Evolutionary conservation across 129 eudicot genomes (phyloP).

Genomic region (Flaveria ramosissima): DNA sequence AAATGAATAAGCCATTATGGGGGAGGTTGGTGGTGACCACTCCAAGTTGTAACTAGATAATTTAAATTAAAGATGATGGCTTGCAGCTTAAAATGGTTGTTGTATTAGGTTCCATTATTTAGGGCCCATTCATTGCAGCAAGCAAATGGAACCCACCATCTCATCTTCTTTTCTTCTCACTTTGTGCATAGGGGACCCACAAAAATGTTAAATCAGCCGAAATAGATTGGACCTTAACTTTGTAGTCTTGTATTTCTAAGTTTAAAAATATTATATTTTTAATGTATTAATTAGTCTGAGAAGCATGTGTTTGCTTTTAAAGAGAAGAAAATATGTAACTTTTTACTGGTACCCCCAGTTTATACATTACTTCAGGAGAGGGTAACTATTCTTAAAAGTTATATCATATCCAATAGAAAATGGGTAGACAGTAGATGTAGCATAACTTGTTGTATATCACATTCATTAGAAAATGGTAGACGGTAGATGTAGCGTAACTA

Average conservation of each 20-base stretch:
- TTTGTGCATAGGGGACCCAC: neutral
- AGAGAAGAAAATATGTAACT: neutral
- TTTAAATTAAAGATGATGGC: neutral
- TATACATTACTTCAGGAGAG: neutral
- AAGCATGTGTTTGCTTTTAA: neutral
- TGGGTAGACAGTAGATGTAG: neutral
- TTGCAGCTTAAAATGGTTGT: constrained; percentile 5
- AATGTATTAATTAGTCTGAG: neutral
- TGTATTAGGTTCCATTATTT: neutral
- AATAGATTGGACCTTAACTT: neutral
- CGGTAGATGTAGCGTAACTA: too few relatives aligned
- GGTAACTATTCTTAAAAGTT: neutral
- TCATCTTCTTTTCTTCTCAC: constrained; percentile 3
- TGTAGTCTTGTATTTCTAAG: neutral
- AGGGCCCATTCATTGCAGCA: neutral
- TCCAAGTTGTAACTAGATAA: neutral
- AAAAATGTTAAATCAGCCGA: neutral
- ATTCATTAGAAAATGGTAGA: neutral
- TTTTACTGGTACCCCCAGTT: neutral
- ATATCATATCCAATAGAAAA: neutral
- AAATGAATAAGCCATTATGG: neutral
- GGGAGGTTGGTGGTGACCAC: neutral
- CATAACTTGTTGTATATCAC: neutral
- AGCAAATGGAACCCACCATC: neutral
- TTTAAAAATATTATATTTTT: neutral